Base-by-base conservation (phyloP, 306 rosid species). In the Crotalaria pallida region DNA sequence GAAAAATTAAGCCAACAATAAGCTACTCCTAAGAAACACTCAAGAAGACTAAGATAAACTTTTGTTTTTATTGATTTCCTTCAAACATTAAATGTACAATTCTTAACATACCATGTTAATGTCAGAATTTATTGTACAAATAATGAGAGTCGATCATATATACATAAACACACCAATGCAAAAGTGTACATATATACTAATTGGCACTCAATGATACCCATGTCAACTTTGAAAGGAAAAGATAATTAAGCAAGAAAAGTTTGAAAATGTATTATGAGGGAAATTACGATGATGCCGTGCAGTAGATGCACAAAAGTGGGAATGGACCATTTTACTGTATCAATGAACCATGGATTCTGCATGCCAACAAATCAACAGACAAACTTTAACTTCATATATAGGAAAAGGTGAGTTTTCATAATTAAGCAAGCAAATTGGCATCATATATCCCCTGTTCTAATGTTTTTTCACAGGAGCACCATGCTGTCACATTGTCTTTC, bases 311-410 rank as follows among this genome's bases (percentile, higher is more conserved):
- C 50, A 11, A 49, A 57, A 16, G 48, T 49, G n/a, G n/a, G n/a
- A n/a, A n/a, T 70, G 73, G 88, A 82, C 81, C 85, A 76, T 34
- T 73, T 56, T 44, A 44, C 6, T 45, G 50, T 59, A 67, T 60
- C 22, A 60, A 53, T 77, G 68, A 53, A 13, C 50, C 17, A 3
- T 55, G 71, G 61, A 38, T 53, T 57, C 18, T 23, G 63, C 71
- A 70, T 76, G 79, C 81, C 58, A 26, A 53, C 48, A 45, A 72
- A 47, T 22, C 44, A 77, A 68, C 57, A 65, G 58, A 64, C 66
- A 58, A 58, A 49, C 55, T 79, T 77, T 74, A 21, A 70, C 73
- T 68, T 67, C 52, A 44, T n/a, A 44, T n/a, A n/a, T n/a, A n/a
- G n/a, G 16, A 4, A 75, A 58, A 67, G 57, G 34, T 23, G 17